phyloP scores from a whole-genome alignment of 345 rosid species.

The Psidium guajava region DNA sequence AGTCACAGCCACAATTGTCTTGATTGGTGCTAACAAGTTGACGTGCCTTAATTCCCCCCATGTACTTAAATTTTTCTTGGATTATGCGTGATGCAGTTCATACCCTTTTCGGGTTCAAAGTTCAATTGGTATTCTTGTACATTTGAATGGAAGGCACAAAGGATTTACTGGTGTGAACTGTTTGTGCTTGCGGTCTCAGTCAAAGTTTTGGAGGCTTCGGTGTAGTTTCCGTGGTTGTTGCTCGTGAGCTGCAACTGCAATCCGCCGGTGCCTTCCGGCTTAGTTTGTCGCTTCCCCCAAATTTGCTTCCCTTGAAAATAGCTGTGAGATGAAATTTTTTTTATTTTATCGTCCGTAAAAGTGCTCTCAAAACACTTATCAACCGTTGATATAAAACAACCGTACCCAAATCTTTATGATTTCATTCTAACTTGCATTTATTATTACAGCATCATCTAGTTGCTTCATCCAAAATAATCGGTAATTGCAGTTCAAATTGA shows the following conservation, averaged over 20 bases:
- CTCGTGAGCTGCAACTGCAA: neutral
- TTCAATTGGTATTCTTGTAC: neutral
- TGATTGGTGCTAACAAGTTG: neutral
- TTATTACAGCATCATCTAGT: too few species aligned
- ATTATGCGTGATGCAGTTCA: neutral
- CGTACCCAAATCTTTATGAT: too few species aligned
- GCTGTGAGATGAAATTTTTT: neutral
- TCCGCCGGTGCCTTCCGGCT: neutral
- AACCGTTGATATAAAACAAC: too few species aligned
- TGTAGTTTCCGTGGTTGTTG: neutral
- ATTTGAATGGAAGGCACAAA: neutral
- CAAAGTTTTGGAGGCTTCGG: neutral
- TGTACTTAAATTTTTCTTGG: neutral
- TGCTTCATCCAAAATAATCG: too few species aligned
- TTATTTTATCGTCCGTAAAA: too few species aligned
- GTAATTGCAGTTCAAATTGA: rapidly evolving
- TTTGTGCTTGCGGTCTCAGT: neutral
- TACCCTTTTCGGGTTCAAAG: neutral
- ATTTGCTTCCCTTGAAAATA: neutral
- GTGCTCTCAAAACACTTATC: too few species aligned
- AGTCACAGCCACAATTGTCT: neutral
- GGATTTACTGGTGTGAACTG: neutral
- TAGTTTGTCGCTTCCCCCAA: neutral
- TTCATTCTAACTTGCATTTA: too few species aligned
- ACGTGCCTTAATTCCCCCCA: neutral